Conservation (phyloP, 2,329 filamentous ascomycete genomes). For the Albophoma yamanashiensis region DNA sequence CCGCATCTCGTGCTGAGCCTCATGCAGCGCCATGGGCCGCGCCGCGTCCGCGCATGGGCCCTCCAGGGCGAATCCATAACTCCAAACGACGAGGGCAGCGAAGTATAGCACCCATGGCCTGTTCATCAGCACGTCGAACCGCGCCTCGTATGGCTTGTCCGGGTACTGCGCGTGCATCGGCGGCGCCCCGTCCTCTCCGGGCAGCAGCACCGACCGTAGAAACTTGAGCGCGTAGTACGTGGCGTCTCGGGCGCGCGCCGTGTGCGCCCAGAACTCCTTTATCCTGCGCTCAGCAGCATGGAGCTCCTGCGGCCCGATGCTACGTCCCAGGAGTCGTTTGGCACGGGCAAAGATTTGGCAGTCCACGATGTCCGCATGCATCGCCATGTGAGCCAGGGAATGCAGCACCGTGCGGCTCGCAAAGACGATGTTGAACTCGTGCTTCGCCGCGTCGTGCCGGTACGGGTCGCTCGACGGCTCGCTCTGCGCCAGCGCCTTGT, state of each 20-base stretch:
- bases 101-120: conserved; percentile 95
- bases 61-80: conserved; percentile 84
- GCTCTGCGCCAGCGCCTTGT: conserved; percentile 62
- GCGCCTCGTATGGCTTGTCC: conserved; percentile 58
- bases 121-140: conserved; percentile 83
- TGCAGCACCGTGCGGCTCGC: conserved; percentile 85
- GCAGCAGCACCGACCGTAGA: conserved; percentile 70
- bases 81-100: conserved; percentile 86
- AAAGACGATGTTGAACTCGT: conserved; percentile 56
- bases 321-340: conserved; percentile 71
- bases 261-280: conserved; percentile 82
- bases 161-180: conserved; percentile 9
- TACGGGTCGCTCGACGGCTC: conserved; percentile 43
- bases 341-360: conserved; percentile 92
- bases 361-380: conserved; percentile 96
- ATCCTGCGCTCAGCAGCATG: conserved; percentile 70
- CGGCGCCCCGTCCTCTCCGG: conserved; percentile 14
- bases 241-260: conserved; percentile 78
- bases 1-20: conserved; percentile 69
- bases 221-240: conserved; percentile 89
- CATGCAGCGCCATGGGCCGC: conserved; percentile 46
- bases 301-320: conserved; percentile 74
- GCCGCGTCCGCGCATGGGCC: conserved; percentile 52
- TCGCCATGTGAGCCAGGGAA: conserved; percentile 92
- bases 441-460: conserved; percentile 43